Percentiles rank a stretch among this genome's conserved stretches.
Conservation (phyloP, 2,329 filamentous ascomycete species). For the Claviceps pazoutovae region DNA sequence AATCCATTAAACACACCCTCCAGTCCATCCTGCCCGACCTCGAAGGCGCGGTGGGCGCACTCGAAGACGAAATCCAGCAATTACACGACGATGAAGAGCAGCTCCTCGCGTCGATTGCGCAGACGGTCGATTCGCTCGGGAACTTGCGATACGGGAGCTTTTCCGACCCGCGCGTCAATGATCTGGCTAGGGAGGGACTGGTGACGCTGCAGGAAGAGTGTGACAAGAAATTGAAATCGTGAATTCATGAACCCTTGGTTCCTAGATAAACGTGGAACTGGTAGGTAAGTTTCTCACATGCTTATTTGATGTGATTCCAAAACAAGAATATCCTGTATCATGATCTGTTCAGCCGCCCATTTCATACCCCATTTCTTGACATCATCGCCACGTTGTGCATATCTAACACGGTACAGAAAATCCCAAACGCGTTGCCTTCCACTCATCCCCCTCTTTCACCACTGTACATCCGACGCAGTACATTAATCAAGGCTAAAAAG, state of each 20-base stretch:
- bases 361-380: background rate
- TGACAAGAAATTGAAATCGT: slow-evolving; percentile 25
- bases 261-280: background rate
- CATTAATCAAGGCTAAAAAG: background rate
- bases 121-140: slow-evolving; percentile 59
- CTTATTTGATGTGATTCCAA: background rate
- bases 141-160: slow-evolving; percentile 72
- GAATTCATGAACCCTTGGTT: background rate
- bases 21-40: slow-evolving; percentile 54
- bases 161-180: slow-evolving; percentile 45
- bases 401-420: background rate
- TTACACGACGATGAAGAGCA: slow-evolving; percentile 50
- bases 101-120: slow-evolving; percentile 46
- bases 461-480: background rate
- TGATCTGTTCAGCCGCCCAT: background rate
- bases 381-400: background rate
- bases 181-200: slow-evolving; percentile 57
- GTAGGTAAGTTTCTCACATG: background rate
- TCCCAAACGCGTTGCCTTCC: background rate
- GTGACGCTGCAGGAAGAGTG: slow-evolving; percentile 42
- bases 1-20: slow-evolving; percentile 43
- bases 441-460: background rate
- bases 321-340: background rate
- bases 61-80: slow-evolving; percentile 54
- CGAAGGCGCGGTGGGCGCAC: slow-evolving; percentile 46